These are phyloP conservation scores for Hypoxylon sp. DNA, from an alignment of 2,329 filamentous ascomycete species.

Conservation along the genomic window DNA sequence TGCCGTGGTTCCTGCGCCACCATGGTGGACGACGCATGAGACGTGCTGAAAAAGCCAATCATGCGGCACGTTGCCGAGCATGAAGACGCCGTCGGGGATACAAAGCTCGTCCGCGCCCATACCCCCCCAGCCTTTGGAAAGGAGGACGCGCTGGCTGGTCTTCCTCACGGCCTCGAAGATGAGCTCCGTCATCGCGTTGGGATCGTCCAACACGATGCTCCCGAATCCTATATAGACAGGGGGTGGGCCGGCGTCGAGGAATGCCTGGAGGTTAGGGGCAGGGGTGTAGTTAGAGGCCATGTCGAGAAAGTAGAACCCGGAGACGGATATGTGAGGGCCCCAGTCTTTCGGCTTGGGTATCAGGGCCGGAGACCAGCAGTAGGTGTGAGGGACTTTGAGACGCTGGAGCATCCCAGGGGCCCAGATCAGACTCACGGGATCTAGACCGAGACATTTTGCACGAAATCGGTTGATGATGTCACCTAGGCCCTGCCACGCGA, in stretches of 20 bases:
- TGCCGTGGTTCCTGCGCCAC: conserved; percentile 89
- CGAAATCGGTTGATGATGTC: conserved; percentile 93
- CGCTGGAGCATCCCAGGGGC: conserved; percentile 79
- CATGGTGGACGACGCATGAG: conserved; percentile 87
- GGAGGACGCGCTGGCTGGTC: conserved; percentile 77
- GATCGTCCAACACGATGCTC: conserved; percentile 68
- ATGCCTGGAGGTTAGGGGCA: conserved; percentile 56
- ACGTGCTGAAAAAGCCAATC: conserved; percentile 91
- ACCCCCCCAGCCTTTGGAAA: conserved; percentile 92
- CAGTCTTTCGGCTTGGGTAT: conserved; percentile 69
- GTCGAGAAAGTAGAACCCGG: conserved; percentile 69
- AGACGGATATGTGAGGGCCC: conserved; percentile 67
- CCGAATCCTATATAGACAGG: conserved; percentile 72
- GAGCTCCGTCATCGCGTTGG: conserved; percentile 59
- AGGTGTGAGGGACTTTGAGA: conserved; percentile 86
- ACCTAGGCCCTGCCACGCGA: conserved; percentile 93
- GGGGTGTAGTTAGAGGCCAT: conserved; percentile 54
- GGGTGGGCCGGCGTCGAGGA: conserved; percentile 62
- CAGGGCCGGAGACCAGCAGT: conserved; percentile 76
- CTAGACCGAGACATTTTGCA: conserved; percentile 76
- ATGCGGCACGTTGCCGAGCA: conserved; percentile 88
- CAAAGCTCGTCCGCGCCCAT: conserved; percentile 79
- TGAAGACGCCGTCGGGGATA: conserved; percentile 82
- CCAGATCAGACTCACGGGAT: conserved; percentile 84
- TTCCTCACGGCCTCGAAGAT: conserved; percentile 64